Conservation (phyloP, 176 grass and related monocot species). For the Lolium multiflorum region DNA sequence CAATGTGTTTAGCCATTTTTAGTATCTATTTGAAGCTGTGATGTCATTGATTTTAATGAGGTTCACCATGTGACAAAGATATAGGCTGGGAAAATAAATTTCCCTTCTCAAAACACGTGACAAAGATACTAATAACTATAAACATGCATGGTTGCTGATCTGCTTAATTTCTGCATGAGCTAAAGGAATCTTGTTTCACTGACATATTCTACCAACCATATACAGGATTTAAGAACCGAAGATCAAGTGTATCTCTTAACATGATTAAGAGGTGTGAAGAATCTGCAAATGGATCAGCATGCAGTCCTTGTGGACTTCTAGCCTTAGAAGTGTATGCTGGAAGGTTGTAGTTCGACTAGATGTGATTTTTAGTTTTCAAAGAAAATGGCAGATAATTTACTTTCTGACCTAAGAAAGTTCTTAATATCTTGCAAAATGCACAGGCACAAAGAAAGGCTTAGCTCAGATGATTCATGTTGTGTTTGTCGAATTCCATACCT, state of each 20-base stretch:
- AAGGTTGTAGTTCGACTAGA: constrained; percentile 54
- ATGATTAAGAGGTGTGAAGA: constrained; percentile 40
- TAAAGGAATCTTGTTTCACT: constrained; percentile 38
- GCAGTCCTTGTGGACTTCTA: constrained; percentile 34
- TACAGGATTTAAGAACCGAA: constrained; percentile 51
- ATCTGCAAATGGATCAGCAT: constrained; percentile 37
- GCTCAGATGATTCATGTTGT: constrained; percentile 76
- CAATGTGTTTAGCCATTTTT: neutral
- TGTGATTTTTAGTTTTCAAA: constrained; percentile 24
- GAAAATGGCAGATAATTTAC: neutral
- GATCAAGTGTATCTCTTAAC: constrained; percentile 33
- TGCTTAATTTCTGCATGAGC: constrained; percentile 32
- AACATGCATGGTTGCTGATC: neutral
- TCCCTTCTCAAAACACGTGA: neutral
- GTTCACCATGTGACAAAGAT: constrained; percentile 12
- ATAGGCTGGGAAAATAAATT: neutral
- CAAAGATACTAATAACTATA: neutral
- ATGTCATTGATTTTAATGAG: constrained; percentile 22
- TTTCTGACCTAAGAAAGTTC: constrained; percentile 26
- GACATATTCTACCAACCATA: constrained; percentile 32
- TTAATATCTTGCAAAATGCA: constrained; percentile 52
- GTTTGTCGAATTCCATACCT: constrained; percentile 81
- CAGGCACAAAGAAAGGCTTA: constrained; percentile 52
- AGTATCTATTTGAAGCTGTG: neutral
- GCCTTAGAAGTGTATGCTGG: constrained; percentile 41